Conservation (phyloP, 2,329 filamentous ascomycete species). For the Colletotrichum agaves region DNA sequence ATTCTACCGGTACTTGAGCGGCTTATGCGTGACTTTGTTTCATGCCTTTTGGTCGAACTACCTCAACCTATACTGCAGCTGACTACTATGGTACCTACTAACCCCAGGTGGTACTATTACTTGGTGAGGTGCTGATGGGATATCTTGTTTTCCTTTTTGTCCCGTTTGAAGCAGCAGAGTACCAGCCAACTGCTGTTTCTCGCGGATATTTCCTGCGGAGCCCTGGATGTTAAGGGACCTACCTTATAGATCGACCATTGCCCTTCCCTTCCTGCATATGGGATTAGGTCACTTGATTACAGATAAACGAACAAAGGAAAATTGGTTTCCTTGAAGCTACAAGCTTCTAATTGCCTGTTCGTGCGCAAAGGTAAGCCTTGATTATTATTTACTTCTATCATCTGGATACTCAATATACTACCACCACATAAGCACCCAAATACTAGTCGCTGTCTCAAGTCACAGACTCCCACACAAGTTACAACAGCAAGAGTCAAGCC, state of each 20-base stretch:
- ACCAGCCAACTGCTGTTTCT: neutral
- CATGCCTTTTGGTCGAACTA: neutral
- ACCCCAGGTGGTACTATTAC: too few relatives aligned
- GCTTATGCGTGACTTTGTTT: neutral
- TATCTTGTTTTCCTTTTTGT: neutral
- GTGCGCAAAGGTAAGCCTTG: neutral
- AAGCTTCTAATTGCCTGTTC: neutral
- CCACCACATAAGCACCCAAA: conserved; percentile 3
- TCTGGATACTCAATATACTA: neutral
- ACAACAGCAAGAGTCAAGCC: conserved; percentile 21
- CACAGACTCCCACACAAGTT: conserved; percentile 4
- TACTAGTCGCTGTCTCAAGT: conserved; percentile 7
- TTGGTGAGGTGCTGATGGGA: neutral
- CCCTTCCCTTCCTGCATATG: neutral
- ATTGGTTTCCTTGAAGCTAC: neutral
- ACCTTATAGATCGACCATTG: neutral
- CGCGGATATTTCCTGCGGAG: neutral
- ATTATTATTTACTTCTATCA: neutral
- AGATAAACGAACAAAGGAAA: neutral
- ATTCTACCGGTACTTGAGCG: neutral
- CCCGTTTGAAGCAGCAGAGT: neutral
- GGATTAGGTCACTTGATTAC: neutral
- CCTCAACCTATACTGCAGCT: too few relatives aligned
- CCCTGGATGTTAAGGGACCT: neutral
- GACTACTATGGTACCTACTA: too few relatives aligned